Conservation (phyloP, 345 rosid genomes). For the Aethionema arabicum region DNA sequence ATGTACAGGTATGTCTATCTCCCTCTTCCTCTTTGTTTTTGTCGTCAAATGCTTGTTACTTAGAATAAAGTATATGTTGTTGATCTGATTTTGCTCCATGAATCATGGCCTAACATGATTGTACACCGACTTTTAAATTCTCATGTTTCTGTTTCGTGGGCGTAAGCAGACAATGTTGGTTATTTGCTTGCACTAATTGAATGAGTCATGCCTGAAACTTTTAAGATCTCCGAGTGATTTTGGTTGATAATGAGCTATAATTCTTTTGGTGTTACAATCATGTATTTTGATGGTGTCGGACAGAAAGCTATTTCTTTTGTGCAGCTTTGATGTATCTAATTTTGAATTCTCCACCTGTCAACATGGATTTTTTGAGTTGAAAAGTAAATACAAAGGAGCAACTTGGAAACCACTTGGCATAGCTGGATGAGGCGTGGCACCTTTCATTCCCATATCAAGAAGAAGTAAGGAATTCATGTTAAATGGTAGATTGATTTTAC, state of each 20-base stretch:
- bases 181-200: background rate
- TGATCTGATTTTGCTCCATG: background rate
- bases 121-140: too few species aligned
- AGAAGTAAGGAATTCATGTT: too few species aligned
- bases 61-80: background rate
- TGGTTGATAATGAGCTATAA: too few species aligned
- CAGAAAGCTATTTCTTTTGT: too few species aligned
- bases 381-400: constrained; percentile 78
- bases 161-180: background rate
- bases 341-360: background rate
- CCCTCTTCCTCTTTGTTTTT: background rate
- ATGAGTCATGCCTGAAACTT: background rate
- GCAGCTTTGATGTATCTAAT: background rate
- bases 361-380: constrained; percentile 40
- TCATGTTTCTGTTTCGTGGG: background rate
- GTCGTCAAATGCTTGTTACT: background rate
- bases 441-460: constrained; percentile 83
- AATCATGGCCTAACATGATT: too few species aligned
- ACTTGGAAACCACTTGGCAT: constrained; percentile 90
- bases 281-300: too few species aligned
- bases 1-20: constrained; percentile 55
- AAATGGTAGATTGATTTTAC: too few species aligned
- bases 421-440: constrained; percentile 97
- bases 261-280: too few species aligned
- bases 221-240: too few species aligned